Evolutionary conservation across 1,284 basidiomycete genomes (phyloP).

Genomic region (Entoloma clypeatum): DNA sequence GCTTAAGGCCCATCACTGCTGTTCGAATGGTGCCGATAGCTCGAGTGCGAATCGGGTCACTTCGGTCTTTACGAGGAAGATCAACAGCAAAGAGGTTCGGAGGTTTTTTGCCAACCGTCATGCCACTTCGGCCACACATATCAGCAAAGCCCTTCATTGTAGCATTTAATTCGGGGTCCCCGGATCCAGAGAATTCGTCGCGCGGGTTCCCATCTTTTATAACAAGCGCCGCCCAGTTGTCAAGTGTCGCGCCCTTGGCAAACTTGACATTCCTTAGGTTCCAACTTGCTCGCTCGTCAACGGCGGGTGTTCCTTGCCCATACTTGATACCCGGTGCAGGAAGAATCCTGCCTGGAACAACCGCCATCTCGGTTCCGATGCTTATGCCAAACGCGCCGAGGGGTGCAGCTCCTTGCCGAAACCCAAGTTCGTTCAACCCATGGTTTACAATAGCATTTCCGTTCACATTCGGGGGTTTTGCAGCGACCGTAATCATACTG

Average conservation of each 20-base stretch:
- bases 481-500: constrained; percentile 64
- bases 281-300: constrained; percentile 68
- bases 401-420: constrained; percentile 39
- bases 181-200: constrained; percentile 42
- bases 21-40: constrained; percentile 37
- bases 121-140: constrained; percentile 60
- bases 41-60: constrained; percentile 45
- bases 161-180: constrained; percentile 46
- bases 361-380: constrained; percentile 63
- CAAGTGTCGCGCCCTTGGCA: constrained; percentile 45
- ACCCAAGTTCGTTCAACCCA: constrained; percentile 62
- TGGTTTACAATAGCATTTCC: constrained; percentile 51
- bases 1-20: constrained; percentile 23
- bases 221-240: constrained; percentile 61
- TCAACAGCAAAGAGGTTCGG: constrained; percentile 35
- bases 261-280: constrained; percentile 65
- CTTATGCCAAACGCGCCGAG: constrained; percentile 56
- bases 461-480: constrained; percentile 65
- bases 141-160: constrained; percentile 45
- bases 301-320: constrained; percentile 37
- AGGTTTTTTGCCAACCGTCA: constrained; percentile 40
- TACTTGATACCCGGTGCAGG: constrained; percentile 58
- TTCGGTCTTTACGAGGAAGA: constrained; percentile 41
- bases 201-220: constrained; percentile 51
- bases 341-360: constrained; percentile 70